Base-by-base conservation (phyloP, 2,329 filamentous ascomycete genomes). In the Hymenoscyphus linearis region DNA sequence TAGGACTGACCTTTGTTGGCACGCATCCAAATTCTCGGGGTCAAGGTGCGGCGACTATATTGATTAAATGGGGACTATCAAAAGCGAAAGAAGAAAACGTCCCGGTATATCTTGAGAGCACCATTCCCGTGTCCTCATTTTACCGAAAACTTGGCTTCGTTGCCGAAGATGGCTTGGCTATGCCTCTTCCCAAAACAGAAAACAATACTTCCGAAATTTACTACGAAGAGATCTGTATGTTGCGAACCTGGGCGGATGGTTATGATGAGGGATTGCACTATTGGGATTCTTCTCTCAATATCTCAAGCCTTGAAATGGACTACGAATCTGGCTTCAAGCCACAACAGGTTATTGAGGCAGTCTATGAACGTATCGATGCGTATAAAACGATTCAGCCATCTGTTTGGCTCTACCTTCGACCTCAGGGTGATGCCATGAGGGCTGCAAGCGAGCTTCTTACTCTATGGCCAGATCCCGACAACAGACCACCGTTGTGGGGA, bases 361-460 rank as follows among this genome's bases (percentile, higher is more conserved):
- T 72, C 6, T 71, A 68, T 54, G 68, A 70, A 14, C 67, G 69
- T 7, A 70, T 72, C n/a, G 70, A 70, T 10, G 68, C 66, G 22
- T 84, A 84, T 67, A 67, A 77, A n/a, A 64, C 69, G 13, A 68
- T 77, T 13, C 70, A 72, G 75, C 83, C 66, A 70, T 79, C 79
- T 0, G 76, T 82, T 0, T 85, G 82, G 82, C 82, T 80, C 50
- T 70, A 78, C 62, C 73, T 80, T 14, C 73, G 76, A 27, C 66
- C 75, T 0, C 67, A 74, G n/a, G 74, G 77, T 9, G 72, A 76
- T 3, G 72, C 76, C 6, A 65, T 81, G 5, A 68, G 72, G 44
- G 75, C 74, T 4, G 79, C 79, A 4, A 72, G 74, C 56, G 69
- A 74, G 9, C 71, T 83, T 1, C 68, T 72, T n/a, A 69, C 69